Percentiles rank a stretch among this genome's conserved stretches.
These are phyloP conservation scores for Aspergillus caelatus DNA, from an alignment of 2,329 filamentous ascomycete species.

Conservation along the genomic window DNA sequence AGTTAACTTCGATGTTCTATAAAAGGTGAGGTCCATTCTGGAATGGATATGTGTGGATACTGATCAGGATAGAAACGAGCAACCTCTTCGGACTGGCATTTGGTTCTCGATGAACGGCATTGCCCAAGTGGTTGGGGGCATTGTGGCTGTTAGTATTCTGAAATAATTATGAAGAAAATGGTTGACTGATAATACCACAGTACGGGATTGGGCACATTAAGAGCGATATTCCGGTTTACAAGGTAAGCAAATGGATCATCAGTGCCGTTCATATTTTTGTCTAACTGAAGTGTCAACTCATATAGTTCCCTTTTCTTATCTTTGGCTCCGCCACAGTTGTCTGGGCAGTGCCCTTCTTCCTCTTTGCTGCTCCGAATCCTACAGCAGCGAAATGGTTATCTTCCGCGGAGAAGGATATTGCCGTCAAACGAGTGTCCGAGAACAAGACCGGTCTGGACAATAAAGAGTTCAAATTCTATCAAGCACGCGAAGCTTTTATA, in stretches of 20 bases:
- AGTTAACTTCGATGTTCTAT: neutral
- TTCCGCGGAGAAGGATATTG: neutral
- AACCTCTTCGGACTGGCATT: neutral
- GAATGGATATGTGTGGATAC: neutral
- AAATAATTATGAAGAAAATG: too few relatives aligned
- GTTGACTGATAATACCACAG: too few relatives aligned
- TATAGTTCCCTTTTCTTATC: too few relatives aligned
- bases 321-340: too few relatives aligned
- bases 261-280: too few relatives aligned
- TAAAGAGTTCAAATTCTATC: neutral
- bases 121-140: neutral
- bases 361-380: neutral
- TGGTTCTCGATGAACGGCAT: neutral
- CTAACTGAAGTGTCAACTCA: too few relatives aligned
- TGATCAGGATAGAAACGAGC: neutral
- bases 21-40: neutral
- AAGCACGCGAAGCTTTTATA: neutral
- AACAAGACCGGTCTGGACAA: neutral
- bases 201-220: too few relatives aligned
- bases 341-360: neutral
- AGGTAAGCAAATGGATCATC: too few relatives aligned
- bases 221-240: too few relatives aligned
- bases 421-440: neutral
- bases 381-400: neutral
- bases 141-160: neutral